Percentiles rank a stretch among this genome's conserved stretches.
Evolutionary conservation across 768 basidiomycete species (phyloP).

Genomic region (Jaapia argillacea): DNA sequence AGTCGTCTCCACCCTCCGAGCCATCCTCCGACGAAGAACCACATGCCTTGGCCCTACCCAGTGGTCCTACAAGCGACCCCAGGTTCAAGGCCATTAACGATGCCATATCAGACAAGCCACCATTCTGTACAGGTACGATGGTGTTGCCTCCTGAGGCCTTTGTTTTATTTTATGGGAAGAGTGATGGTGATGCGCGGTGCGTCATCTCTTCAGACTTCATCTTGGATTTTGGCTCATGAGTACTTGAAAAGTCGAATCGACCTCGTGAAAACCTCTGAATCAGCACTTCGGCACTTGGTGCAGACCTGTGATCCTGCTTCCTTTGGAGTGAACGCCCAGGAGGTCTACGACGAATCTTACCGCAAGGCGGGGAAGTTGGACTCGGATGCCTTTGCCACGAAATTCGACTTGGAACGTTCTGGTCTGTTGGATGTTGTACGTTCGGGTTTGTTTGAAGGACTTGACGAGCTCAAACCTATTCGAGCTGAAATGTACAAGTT

Average conservation of each 20-base stretch:
- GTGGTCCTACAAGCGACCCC: no score
- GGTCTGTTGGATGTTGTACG: constrained; percentile 6
- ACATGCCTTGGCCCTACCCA: no score
- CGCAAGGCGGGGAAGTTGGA: constrained; percentile 23
- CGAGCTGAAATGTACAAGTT: constrained; percentile 16
- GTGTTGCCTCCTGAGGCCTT: constrained; percentile 4
- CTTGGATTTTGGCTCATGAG: no score
- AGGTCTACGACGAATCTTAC: constrained; percentile 22
- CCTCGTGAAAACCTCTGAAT: constrained; percentile 3
- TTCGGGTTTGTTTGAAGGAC: constrained; percentile 1
- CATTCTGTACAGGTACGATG: constrained; percentile 5
- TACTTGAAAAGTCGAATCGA: constrained; percentile 1
- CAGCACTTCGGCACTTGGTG: constrained; percentile 11
- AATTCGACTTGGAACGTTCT: constrained; percentile 1
- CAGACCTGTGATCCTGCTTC: constrained; percentile 17
- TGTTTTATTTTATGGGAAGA: constrained; percentile 6
- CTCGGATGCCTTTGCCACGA: not conserved
- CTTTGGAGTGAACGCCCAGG: constrained; percentile 16
- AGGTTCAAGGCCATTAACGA: not conserved
- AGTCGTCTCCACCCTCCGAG: no score
- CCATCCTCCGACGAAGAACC: no score
- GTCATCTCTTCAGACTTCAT: no score
- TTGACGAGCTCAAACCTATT: constrained; percentile 6
- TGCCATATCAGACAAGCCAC: not conserved
- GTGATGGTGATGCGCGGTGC: no score